Evolutionary conservation across 2,329 filamentous ascomycete species (phyloP).

Genomic region (Aspergillus sp.): DNA sequence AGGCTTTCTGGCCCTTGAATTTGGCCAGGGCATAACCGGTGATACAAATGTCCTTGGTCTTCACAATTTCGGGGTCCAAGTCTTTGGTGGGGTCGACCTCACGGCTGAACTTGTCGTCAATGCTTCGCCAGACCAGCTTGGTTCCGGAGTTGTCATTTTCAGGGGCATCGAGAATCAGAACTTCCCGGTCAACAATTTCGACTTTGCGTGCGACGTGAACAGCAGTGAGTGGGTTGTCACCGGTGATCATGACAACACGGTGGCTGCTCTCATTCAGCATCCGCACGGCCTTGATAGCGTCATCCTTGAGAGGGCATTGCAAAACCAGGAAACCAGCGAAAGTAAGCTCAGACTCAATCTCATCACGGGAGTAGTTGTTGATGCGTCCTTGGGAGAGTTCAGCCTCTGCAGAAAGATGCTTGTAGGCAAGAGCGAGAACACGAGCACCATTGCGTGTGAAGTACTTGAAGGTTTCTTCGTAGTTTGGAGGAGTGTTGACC

Average conservation of each 20-base stretch:
- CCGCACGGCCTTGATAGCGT: constrained; percentile 86
- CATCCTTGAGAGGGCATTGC: constrained; percentile 92
- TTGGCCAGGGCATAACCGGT: constrained; percentile 91
- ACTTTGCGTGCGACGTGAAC: constrained; percentile 93
- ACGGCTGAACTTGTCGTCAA: constrained; percentile 84
- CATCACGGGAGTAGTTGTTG: constrained; percentile 90
- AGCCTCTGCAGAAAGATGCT: constrained; percentile 74
- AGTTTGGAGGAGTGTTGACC: constrained; percentile 72
- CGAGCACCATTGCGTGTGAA: constrained; percentile 94
- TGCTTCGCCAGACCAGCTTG: constrained; percentile 86
- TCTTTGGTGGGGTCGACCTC: constrained; percentile 78
- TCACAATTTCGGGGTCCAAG: constrained; percentile 74
- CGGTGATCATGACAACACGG: constrained; percentile 98
- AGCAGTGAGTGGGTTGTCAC: constrained; percentile 94
- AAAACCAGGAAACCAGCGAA: constrained; percentile 96
- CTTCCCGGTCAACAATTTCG: constrained; percentile 94
- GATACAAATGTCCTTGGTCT: constrained; percentile 86
- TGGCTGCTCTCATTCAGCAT: constrained; percentile 99
- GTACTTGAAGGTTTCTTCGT: constrained; percentile 97
- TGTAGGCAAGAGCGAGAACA: constrained; percentile 90
- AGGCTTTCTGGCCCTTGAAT: constrained; percentile 75
- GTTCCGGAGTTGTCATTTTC: constrained; percentile 80
- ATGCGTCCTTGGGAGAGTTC: constrained; percentile 81
- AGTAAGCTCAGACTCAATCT: constrained; percentile 75
- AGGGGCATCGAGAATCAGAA: constrained; percentile 89